These are phyloP conservation scores for Verticillium alfalfae DNA, from an alignment of 2,329 filamentous ascomycete species.

Conservation along the genomic window DNA sequence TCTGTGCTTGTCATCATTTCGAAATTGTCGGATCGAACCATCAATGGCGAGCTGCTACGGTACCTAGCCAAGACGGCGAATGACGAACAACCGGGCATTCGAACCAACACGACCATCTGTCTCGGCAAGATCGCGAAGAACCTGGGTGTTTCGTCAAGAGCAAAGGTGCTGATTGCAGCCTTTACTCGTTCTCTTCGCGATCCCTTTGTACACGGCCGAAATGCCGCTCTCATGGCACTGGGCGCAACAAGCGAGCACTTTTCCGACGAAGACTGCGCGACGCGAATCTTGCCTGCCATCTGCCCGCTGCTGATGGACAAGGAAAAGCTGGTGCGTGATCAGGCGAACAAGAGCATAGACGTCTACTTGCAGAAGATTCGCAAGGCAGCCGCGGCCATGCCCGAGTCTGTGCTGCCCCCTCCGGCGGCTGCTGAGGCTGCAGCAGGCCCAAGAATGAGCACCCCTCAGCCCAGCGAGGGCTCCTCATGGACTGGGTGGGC, in stretches of 20 bases:
- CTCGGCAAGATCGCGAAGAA: constrained; percentile 93
- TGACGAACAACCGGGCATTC: constrained; percentile 93
- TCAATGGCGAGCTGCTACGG: constrained; percentile 88
- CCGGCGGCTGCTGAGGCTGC: constrained; percentile 47
- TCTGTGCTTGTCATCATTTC: constrained; percentile 80
- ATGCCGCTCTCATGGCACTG: constrained; percentile 81
- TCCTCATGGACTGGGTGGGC: constrained; percentile 92
- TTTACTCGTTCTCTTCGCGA: constrained; percentile 86
- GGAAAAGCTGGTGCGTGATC: constrained; percentile 89
- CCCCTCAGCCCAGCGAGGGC: constrained; percentile 56
- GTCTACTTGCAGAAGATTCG: constrained; percentile 77
- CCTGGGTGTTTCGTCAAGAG: constrained; percentile 68
- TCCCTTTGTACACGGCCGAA: constrained; percentile 90
- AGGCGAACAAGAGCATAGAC: constrained; percentile 85
- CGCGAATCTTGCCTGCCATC: constrained; percentile 75
- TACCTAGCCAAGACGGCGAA: constrained; percentile 94
- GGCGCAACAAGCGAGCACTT: constrained; percentile 83
- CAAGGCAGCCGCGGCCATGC: constrained; percentile 71
- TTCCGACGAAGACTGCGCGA: constrained; percentile 82
- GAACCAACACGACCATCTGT: constrained; percentile 97
- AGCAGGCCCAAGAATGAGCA: constrained; percentile 68
- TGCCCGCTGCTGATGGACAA: constrained; percentile 87
- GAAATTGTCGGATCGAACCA: constrained; percentile 85
- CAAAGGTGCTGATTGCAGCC: constrained; percentile 88
- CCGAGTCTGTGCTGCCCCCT: constrained; percentile 72